Percentiles rank a stretch among this genome's conserved stretches.
These are phyloP conservation scores for Anacardium occidentale DNA, from an alignment of 345 rosid species.

Conservation along the genomic window DNA sequence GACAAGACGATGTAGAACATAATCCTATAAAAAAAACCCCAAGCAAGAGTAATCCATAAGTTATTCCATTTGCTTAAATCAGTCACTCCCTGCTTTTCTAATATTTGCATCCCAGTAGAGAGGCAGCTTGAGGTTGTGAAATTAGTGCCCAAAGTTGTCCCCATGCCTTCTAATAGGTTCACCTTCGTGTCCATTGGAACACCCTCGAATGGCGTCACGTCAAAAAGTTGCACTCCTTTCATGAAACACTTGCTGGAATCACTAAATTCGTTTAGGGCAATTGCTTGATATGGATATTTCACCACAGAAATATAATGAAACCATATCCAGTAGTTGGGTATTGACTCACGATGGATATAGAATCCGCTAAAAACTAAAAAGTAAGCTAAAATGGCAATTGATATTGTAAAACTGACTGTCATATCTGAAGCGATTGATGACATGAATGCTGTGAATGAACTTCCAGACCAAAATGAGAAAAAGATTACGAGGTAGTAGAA, in stretches of 20 bases:
- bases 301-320: constrained; percentile 39
- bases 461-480: constrained; percentile 41
- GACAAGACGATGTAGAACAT: constrained; percentile 31
- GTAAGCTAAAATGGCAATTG: constrained; percentile 24
- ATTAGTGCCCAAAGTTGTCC: constrained; percentile 25
- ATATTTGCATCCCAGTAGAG: constrained; percentile 27
- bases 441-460: constrained; percentile 42
- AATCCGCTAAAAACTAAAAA: constrained; percentile 39
- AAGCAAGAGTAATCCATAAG: constrained; percentile 35
- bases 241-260: constrained; percentile 33
- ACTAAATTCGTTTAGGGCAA: constrained; percentile 24
- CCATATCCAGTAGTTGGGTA: constrained; percentile 35
- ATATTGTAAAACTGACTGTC: constrained; percentile 31
- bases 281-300: constrained; percentile 28
- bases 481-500: constrained; percentile 44
- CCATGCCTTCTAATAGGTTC: constrained; percentile 27
- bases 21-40: constrained; percentile 32
- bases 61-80: constrained; percentile 37
- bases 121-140: constrained; percentile 29
- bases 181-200: constrained; percentile 18
- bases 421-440: constrained; percentile 46
- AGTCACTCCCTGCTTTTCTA: constrained; percentile 22
- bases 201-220: constrained; percentile 23
- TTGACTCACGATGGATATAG: constrained; percentile 33
- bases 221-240: constrained; percentile 35